Percentiles rank a stretch among this genome's conserved stretches.
phyloP scores from a whole-genome alignment of 2,329 filamentous ascomycete genomes.

The Didymella sp. region DNA sequence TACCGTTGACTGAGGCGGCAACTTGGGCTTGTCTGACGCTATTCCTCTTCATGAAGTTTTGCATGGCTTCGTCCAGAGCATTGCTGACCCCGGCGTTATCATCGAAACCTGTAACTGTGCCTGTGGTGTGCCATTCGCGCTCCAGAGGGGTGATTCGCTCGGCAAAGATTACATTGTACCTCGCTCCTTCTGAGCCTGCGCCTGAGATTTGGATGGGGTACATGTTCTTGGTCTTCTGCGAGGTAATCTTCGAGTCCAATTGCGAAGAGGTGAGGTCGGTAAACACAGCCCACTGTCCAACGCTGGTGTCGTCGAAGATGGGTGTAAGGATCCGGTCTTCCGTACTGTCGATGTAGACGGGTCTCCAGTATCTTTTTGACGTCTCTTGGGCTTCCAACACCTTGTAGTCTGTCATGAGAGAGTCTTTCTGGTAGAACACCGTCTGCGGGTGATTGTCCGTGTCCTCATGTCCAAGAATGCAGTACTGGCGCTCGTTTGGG shows the following conservation, averaged over 20 bases:
- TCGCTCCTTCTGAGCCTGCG: constrained; percentile 12
- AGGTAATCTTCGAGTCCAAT: constrained; percentile 22
- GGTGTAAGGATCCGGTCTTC: constrained; percentile 25
- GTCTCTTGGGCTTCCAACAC: constrained; percentile 17
- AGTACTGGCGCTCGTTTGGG: constrained; percentile 25
- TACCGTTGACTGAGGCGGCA: constrained; percentile 29
- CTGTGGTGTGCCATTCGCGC: constrained; percentile 28
- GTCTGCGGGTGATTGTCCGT: constrained; percentile 24
- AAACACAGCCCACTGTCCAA: constrained; percentile 28
- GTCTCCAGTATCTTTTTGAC: constrained; percentile 34
- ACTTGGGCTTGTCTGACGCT: constrained; percentile 36
- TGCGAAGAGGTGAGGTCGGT: constrained; percentile 23
- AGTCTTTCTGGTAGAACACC: constrained; percentile 22
- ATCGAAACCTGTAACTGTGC: constrained; percentile 27
- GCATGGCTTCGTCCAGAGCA: constrained; percentile 23
- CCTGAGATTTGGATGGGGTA: constrained; percentile 27
- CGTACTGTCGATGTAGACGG: constrained; percentile 24
- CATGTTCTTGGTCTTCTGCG: constrained; percentile 19
- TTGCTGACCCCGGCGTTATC: constrained; percentile 23
- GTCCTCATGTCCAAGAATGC: constrained; percentile 30
- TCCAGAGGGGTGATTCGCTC: constrained; percentile 21
- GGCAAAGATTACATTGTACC: constrained; percentile 32
- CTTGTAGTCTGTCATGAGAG: constrained; percentile 15
- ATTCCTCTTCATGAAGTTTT: constrained; percentile 28
- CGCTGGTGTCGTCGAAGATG: constrained; percentile 31